These are phyloP conservation scores for Geotrichum aggregatum DNA, from an alignment of 1,139 yeast genomes.

Conservation along the genomic window DNA sequence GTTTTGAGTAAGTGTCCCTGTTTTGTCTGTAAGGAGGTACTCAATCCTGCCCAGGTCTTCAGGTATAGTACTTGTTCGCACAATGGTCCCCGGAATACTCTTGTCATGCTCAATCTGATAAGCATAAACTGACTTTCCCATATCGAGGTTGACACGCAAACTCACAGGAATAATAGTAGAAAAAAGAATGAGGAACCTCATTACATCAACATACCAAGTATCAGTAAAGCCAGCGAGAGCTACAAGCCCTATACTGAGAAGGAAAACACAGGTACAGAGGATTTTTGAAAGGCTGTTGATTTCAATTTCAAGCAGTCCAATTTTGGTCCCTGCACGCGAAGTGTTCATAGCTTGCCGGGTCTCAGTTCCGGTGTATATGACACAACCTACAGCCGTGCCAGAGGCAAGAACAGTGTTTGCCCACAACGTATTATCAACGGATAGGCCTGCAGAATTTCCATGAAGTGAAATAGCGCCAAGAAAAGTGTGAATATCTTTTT, in stretches of 20 bases:
- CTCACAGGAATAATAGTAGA: constrained; percentile 96
- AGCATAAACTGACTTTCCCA: constrained; percentile 95
- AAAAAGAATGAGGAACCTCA: constrained; percentile 85
- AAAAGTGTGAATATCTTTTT: constrained; percentile 76
- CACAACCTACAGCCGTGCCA: constrained; percentile 83
- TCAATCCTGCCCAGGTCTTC: constrained; percentile 96
- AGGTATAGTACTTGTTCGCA: constrained; percentile 94
- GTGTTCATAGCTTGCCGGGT: constrained; percentile 95
- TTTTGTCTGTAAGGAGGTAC: constrained; percentile 85
- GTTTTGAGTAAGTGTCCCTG: constrained; percentile 96
- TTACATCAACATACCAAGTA: constrained; percentile 82
- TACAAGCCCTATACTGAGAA: constrained; percentile 72
- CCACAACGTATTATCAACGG: constrained; percentile 93
- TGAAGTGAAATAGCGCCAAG: constrained; percentile 62
- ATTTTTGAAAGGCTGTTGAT: constrained; percentile 85
- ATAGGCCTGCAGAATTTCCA: constrained; percentile 59
- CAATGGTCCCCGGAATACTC: constrained; percentile 80
- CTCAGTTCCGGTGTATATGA: constrained; percentile 85
- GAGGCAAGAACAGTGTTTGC: constrained; percentile 96
- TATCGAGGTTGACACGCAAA: constrained; percentile 84
- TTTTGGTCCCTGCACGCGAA: constrained; percentile 81
- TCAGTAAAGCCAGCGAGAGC: constrained; percentile 70
- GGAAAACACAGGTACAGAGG: constrained; percentile 78
- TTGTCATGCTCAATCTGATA: constrained; percentile 87
- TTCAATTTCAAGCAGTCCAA: constrained; percentile 84